Base-by-base conservation (phyloP, 805 yeast genomes). In the Candida stauntonica region DNA sequence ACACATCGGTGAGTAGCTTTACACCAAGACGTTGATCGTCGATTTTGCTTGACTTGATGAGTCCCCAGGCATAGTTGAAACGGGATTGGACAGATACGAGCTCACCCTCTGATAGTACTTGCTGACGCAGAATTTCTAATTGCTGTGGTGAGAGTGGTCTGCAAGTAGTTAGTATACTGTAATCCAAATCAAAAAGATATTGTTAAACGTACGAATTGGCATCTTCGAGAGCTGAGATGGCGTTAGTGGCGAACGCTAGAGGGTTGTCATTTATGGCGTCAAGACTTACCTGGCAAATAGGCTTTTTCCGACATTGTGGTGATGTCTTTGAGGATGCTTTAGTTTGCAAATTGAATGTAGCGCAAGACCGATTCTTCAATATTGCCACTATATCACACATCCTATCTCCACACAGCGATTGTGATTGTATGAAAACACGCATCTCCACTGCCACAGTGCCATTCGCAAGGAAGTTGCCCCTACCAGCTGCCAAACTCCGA, bases 1-100 rank as follows among this genome's bases (percentile, higher is more conserved):
- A 91, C 21, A 66, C 66, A 31, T 76, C 77, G 0, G 86, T 75
- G 42, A 93, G 67, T 20, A 91, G 68, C 38, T 76, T 79, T 14
- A 93, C 77, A 0, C 98, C 99, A 35, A 81, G 70, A 50, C 82
- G 72, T 55, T 86, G 94, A 45, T 85, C 82, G 28, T 68, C 71
- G 17, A 69, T 67, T 35, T 71, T 68, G 35, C 61, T 57, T 2
- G 95, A 79, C 59, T 87, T 89, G 46, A 94, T 76, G 35, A 93
- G 67, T 4, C 94, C 99, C 99, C 99, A 93, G 0, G 97, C 95
- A 52, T 85, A 86, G 62, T 94, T 93, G 72, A 93, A 93, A 41
- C 79, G 75, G 3, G 96, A 81, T 60, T 88, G 97, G 0, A 85
- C 72, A 0, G 89, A 72, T 0, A 86, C 88, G 28, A 73, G 67